Conservation (phyloP, 73 alveolate species). For the Breviolum minutum region DNA sequence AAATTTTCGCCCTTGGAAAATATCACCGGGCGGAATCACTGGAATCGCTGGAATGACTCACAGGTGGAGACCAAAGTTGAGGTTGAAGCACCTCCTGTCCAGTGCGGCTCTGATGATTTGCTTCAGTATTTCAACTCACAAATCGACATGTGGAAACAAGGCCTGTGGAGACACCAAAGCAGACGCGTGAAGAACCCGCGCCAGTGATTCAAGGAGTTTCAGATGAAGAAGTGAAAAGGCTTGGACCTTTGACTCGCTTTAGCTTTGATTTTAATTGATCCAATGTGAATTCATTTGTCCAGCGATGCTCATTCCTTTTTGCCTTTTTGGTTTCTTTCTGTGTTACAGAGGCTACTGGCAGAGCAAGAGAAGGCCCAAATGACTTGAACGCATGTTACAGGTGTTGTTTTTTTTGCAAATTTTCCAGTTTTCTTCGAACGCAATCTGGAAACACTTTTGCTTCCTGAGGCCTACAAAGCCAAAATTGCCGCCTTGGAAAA, state of each 20-base stretch:
- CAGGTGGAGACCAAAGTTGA: constrained; percentile 31
- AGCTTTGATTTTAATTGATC: not conserved
- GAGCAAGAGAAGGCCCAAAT: constrained; percentile 62
- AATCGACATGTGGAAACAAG: not conserved
- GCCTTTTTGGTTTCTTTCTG: too few relatives aligned
- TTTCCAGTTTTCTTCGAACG: not conserved
- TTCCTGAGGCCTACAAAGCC: constrained; percentile 61
- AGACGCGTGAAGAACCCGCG: not conserved
- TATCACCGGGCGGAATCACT: too few relatives aligned
- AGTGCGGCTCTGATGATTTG: not conserved
- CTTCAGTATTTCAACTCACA: too few relatives aligned
- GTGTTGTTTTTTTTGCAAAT: not conserved
- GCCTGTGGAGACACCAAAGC: constrained; percentile 33
- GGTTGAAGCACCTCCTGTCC: not conserved
- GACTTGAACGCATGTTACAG: not conserved
- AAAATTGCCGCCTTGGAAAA: constrained; percentile 71
- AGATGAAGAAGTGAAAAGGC: constrained; percentile 75
- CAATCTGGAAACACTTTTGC: too few relatives aligned
- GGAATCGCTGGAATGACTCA: too few relatives aligned
- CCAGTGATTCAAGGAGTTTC: constrained; percentile 59
- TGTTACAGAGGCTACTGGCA: constrained; percentile 20
- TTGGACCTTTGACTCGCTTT: not conserved
- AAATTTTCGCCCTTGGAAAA: not conserved
- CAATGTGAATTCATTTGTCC: not conserved
- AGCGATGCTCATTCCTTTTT: too few relatives aligned